Conservation (phyloP, 1,139 yeast species). For the Yamadazyma aaseri region DNA sequence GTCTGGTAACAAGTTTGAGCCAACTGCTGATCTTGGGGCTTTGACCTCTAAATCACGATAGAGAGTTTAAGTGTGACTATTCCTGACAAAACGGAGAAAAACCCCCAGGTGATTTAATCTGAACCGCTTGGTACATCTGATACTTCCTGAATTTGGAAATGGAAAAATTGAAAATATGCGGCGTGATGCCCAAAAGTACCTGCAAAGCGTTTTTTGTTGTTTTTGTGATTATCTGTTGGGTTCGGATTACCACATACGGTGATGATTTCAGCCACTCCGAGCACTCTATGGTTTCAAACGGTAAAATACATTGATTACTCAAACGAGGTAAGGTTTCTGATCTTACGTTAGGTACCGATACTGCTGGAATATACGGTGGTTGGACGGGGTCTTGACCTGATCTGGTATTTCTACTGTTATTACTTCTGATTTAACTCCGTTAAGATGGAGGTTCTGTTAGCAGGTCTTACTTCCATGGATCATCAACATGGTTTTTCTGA, state of each 20-base stretch:
- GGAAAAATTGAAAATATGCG: conserved; percentile 24
- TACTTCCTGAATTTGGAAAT: conserved; percentile 15
- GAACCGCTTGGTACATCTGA: conserved; percentile 6
- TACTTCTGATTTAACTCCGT: conserved; percentile 32
- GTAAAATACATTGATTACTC: conserved; percentile 24
- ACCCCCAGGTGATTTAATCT: neutral
- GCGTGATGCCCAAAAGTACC: conserved; percentile 12
- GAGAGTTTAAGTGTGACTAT: neutral
- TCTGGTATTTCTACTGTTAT: conserved; percentile 25
- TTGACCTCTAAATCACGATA: too few relatives aligned
- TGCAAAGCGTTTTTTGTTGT: conserved; percentile 14
- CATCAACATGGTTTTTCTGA: conserved; percentile 32
- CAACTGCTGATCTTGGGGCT: neutral
- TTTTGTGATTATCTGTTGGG: conserved; percentile 37
- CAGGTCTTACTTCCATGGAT: conserved; percentile 26
- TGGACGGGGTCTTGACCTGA: conserved; percentile 27
- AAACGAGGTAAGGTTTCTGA: conserved; percentile 32
- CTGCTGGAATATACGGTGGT: conserved; percentile 27
- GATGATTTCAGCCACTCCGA: conserved; percentile 28
- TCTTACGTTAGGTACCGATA: conserved; percentile 25
- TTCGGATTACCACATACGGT: conserved; percentile 30
- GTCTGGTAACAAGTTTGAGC: conserved; percentile 1
- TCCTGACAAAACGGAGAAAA: neutral
- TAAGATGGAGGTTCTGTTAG: conserved; percentile 28
- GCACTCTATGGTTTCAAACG: conserved; percentile 32